Percentiles rank a stretch among this genome's conserved stretches.
phyloP scores from a whole-genome alignment of 1,284 basidiomycete genomes.

The Marasmius tenuissimus region DNA sequence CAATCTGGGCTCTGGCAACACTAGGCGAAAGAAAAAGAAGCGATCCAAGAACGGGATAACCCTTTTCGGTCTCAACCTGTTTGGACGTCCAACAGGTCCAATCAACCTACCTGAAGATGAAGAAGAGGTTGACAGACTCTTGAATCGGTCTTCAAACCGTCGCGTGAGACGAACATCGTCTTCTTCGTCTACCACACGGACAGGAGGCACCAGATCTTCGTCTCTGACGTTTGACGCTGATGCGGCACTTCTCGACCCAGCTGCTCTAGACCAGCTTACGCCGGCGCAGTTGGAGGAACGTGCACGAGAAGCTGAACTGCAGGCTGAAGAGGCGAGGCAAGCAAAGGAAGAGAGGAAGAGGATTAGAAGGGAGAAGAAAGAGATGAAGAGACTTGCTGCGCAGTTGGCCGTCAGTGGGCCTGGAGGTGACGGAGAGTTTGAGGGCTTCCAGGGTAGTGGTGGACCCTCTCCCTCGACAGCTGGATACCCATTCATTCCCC shows the following conservation, averaged over 20 bases:
- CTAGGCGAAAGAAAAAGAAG: constrained; percentile 32
- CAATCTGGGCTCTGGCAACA: constrained; percentile 43
- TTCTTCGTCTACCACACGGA: constrained; percentile 12
- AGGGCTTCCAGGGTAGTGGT: constrained; percentile 59
- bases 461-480: constrained; percentile 4
- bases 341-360: constrained; percentile 49
- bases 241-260: constrained; percentile 58
- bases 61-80: constrained; percentile 63
- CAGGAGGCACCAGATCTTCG: constrained; percentile 23
- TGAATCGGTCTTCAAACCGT: constrained; percentile 1
- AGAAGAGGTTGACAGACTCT: constrained; percentile 29
- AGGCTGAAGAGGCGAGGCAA: constrained; percentile 34
- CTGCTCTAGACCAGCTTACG: constrained; percentile 49
- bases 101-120: constrained; percentile 60
- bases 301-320: constrained; percentile 24
- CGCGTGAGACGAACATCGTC: constrained; percentile 10
- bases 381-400: constrained; percentile 43
- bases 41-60: constrained; percentile 33
- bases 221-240: constrained; percentile 65
- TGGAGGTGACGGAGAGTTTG: constrained; percentile 41
- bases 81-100: constrained; percentile 47
- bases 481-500: constrained; percentile 3
- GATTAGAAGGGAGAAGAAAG: constrained; percentile 44
- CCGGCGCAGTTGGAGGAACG: constrained; percentile 34
- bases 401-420: constrained; percentile 31